A percentile compares a stretch with the other conserved stretches of the same genome.
phyloP scores from a whole-genome alignment of 176 grass and related monocot genomes.

The Cymbopogon citratus region DNA sequence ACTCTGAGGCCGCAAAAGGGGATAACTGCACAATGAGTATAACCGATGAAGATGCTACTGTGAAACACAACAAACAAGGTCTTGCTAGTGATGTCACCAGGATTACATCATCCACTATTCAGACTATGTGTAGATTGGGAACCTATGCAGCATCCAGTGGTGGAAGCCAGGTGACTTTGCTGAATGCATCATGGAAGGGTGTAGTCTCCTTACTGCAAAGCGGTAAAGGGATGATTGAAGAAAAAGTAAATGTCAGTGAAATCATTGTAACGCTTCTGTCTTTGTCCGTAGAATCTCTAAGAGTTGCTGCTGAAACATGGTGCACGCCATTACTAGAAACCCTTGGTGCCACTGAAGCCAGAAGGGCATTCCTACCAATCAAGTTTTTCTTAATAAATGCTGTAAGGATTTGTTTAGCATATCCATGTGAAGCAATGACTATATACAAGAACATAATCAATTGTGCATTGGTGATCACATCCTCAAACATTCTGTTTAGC shows the following conservation, averaged over 20 bases:
- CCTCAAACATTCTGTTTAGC: constrained; percentile 67
- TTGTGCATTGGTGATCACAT: constrained; percentile 59
- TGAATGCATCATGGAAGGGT: constrained; percentile 94
- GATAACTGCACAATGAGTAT: constrained; percentile 22
- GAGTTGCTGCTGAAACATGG: constrained; percentile 55
- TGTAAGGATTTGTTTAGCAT: constrained; percentile 74
- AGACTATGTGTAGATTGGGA: constrained; percentile 73
- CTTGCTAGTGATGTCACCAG: constrained; percentile 23
- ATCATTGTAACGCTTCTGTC: constrained; percentile 70
- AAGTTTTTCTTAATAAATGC: constrained; percentile 96
- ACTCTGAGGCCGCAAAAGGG: constrained; percentile 49
- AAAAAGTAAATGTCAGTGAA: constrained; percentile 50
- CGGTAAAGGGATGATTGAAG: constrained; percentile 65
- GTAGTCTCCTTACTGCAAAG: constrained; percentile 80
- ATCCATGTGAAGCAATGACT: constrained; percentile 54
- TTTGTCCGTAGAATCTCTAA: constrained; percentile 60
- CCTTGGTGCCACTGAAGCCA: constrained; percentile 62
- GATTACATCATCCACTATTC: constrained; percentile 55
- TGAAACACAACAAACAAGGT: constrained; percentile 26
- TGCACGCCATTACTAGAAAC: constrained; percentile 14
- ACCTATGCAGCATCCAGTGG: constrained; percentile 73
- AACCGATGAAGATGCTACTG: constrained; percentile 23
- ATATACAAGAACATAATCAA: constrained; percentile 54
- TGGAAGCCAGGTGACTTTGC: constrained; percentile 61
- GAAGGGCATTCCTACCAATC: constrained; percentile 86